Percentiles rank a stretch among this genome's conserved stretches.
Conservation (phyloP, 2,329 filamentous ascomycete species). For the Scedosporium aurantiacum region DNA sequence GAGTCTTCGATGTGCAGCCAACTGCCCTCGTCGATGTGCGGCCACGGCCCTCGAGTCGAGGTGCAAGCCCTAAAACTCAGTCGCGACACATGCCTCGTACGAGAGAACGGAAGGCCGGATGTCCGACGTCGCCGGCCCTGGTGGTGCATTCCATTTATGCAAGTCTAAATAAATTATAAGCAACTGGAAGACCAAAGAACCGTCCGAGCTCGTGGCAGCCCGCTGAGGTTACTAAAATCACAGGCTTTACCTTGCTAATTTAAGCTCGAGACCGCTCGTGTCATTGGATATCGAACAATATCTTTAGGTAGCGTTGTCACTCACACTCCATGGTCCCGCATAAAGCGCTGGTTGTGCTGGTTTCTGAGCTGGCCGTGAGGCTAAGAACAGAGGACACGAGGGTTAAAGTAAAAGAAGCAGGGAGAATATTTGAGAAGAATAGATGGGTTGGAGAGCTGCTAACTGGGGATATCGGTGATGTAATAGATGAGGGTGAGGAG, state of each 20-base stretch:
- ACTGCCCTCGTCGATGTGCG: slow-evolving; percentile 31
- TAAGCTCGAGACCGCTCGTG: slow-evolving; percentile 32
- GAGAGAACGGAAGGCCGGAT: slow-evolving; percentile 45
- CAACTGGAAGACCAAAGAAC: not conserved
- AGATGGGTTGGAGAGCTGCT: too few species aligned
- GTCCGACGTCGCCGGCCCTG: slow-evolving; percentile 38
- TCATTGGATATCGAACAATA: slow-evolving; percentile 28
- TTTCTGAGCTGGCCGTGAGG: too few species aligned
- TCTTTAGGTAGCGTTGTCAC: slow-evolving; percentile 27
- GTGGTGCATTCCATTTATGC: slow-evolving; percentile 32
- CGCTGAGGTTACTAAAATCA: not conserved
- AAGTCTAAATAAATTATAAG: slow-evolving; percentile 12
- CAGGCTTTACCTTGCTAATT: slow-evolving; percentile 11
- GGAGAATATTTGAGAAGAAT: too few species aligned
- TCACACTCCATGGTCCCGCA: too few species aligned
- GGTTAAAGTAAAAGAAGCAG: too few species aligned
- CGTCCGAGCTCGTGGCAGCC: not conserved
- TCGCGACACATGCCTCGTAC: slow-evolving; percentile 43
- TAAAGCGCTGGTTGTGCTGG: not conserved
- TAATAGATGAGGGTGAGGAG: too few species aligned
- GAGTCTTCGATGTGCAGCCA: slow-evolving; percentile 35
- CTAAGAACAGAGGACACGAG: too few species aligned
- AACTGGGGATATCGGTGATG: too few species aligned
- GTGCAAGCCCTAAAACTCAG: slow-evolving; percentile 36
- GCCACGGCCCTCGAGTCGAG: slow-evolving; percentile 25